Evolutionary conservation across 2,329 filamentous ascomycete species (phyloP).

Genomic region (Ophiostoma sp.): DNA sequence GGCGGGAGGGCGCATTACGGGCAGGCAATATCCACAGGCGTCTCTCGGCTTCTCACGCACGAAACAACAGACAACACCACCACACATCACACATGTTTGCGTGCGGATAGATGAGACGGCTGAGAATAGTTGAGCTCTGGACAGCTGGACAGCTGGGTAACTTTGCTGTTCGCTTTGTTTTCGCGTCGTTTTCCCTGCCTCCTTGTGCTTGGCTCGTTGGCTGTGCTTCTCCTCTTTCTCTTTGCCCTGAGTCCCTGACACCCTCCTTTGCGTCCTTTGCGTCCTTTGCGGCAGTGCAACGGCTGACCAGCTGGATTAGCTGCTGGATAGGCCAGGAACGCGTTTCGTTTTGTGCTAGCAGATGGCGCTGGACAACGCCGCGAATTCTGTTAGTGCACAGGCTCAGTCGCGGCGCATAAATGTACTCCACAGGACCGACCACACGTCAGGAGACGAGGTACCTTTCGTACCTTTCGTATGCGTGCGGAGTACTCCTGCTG

Average conservation of each 20-base stretch:
- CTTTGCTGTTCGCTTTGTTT: background rate
- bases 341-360: constrained; percentile 9
- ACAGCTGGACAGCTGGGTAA: background rate
- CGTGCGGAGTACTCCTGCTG: background rate
- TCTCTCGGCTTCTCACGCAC: background rate
- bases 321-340: background rate
- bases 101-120: background rate
- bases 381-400: constrained; percentile 15
- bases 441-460: background rate
- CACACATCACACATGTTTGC: background rate
- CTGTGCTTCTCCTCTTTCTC: background rate
- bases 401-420: background rate
- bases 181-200: background rate
- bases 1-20: too few species aligned
- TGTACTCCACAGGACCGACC: background rate
- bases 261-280: too few species aligned
- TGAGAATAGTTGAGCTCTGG: background rate
- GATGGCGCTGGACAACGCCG: background rate
- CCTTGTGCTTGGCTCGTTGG: constrained; percentile 6
- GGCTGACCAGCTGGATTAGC: background rate
- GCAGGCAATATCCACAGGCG: background rate
- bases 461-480: background rate
- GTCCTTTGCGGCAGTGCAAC: constrained; percentile 22
- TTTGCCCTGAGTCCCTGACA: background rate
- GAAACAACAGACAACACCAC: background rate